Base-by-base conservation (phyloP, 306 rosid genomes). In the Prunus mira region DNA sequence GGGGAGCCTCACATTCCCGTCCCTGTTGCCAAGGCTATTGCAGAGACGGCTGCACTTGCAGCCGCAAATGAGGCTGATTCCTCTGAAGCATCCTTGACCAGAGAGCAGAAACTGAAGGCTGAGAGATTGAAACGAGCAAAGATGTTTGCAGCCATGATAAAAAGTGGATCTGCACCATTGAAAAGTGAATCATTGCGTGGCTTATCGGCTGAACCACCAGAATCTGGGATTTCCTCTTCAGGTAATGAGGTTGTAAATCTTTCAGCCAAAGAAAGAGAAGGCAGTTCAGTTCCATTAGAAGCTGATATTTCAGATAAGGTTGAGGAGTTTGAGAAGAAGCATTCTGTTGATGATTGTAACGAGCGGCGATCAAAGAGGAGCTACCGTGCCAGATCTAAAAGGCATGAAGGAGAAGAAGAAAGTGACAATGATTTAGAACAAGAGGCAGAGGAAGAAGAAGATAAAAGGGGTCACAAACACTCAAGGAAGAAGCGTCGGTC, bases 101-200 rank as follows among this genome's bases (percentile, higher is more conserved):
- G 79, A 81, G 93, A 91, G 84, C 89, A 89, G 85, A 91, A 86
- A 82, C 82, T 91, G 54, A 93, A 87, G 81, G 91, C 95, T 6
- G 98, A 91, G 87, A 91, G 98, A 77, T 84, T 93, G 86, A 93
- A 88, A 88, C 89, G 96, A 57, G 96, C 98, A 28, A 91, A 89
- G 83, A 87, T 86, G 89, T 93, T 93, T 85, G 89, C 96, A 47
- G 89, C 87, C 78, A 93, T 93, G 93, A 71, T 93, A 71, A 89
- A 93, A 74, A 63, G 82, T 74, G 85, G 95, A 64, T 80, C 70
- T 74, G 90, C 86, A 56, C 84, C 91, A 18, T 55, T 82, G 52
- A 88, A 84, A 83, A 77, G 74, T 12, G 95, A 91, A 56, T 65
- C 82, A 51, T 54, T 69, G 32, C 79, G 78, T 34, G 82, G 85